These are phyloP conservation scores for Fulvia fulva DNA, from an alignment of 2,329 filamentous ascomycete genomes.

Conservation along the genomic window DNA sequence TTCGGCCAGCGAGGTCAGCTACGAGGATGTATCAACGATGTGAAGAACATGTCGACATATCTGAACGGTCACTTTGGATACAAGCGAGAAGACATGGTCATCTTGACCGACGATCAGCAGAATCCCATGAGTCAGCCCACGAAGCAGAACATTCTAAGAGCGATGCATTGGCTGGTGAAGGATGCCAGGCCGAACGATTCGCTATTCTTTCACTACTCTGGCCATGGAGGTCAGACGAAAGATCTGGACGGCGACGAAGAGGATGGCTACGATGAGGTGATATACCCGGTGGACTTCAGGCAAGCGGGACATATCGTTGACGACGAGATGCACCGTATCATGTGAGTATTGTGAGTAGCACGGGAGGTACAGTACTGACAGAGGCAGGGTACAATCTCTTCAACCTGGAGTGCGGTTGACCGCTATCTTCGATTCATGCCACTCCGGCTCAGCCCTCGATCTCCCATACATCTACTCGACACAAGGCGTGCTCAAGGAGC, in stretches of 20 bases:
- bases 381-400: slow-evolving; percentile 61
- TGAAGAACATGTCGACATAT: slow-evolving; percentile 93
- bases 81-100: slow-evolving; percentile 93
- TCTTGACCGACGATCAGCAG: slow-evolving; percentile 92
- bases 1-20: slow-evolving; percentile 88
- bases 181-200: slow-evolving; percentile 90
- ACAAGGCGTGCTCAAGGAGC: slow-evolving; percentile 75
- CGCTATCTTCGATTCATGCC: slow-evolving; percentile 77
- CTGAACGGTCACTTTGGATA: slow-evolving; percentile 87
- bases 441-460: slow-evolving; percentile 73
- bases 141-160: slow-evolving; percentile 88
- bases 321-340: slow-evolving; percentile 75
- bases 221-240: slow-evolving; percentile 76
- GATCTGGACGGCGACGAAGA: slow-evolving; percentile 77
- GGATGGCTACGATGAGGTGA: slow-evolving; percentile 78
- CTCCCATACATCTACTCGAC: slow-evolving; percentile 78
- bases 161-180: slow-evolving; percentile 98
- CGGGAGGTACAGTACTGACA: slow-evolving; percentile 15
- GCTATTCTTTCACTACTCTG: slow-evolving; percentile 95
- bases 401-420: slow-evolving; percentile 78
- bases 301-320: slow-evolving; percentile 77
- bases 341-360: slow-evolving; percentile 38
- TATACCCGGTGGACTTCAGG: slow-evolving; percentile 78
- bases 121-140: slow-evolving; percentile 96
- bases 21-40: slow-evolving; percentile 93